Percentiles rank a stretch among this genome's conserved stretches.
phyloP scores from a whole-genome alignment of 306 rosid genomes.

The Macrotyloma uniflorum region DNA sequence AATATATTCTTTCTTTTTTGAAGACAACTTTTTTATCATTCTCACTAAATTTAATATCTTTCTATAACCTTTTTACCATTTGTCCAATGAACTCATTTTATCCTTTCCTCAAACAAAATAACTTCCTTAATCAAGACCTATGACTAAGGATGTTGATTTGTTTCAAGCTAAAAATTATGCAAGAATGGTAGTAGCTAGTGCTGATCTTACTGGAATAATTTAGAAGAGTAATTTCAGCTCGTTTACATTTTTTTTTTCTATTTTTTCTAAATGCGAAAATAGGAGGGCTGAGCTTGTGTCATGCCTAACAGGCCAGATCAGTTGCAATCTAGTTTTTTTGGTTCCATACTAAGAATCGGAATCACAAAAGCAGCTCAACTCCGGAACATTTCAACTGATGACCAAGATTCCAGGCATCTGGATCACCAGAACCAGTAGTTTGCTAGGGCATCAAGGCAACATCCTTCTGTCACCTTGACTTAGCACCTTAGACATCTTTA shows the following conservation, averaged over 20 bases:
- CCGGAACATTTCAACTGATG: constrained; percentile 7
- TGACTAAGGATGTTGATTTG: not conserved
- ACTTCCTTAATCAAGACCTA: constrained; percentile 3
- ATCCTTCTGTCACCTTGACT: not conserved
- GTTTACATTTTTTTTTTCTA: not conserved
- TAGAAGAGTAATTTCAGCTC: not conserved
- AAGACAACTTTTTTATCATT: not conserved
- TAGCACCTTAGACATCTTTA: constrained; percentile 19
- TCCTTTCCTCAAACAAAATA: not conserved
- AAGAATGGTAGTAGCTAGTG: not conserved
- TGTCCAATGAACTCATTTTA: not conserved
- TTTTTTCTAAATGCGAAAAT: not conserved
- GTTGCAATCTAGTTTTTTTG: not conserved
- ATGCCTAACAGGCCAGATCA: constrained; percentile 10
- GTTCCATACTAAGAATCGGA: not conserved
- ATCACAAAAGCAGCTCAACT: not conserved
- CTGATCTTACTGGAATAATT: not conserved
- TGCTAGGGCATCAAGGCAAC: constrained; percentile 18
- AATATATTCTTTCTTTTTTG: not conserved
- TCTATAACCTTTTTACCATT: not conserved
- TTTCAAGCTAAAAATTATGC: not conserved
- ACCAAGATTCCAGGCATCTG: not conserved
- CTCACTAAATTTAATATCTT: not conserved
- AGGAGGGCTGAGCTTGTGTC: not conserved
- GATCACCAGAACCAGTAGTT: constrained; percentile 9